Percentiles rank a stretch among this genome's conserved stretches.
Evolutionary conservation across 192 early-diverging fungal species (phyloP).

Genomic region (Phlyctochytrium bullatum): DNA sequence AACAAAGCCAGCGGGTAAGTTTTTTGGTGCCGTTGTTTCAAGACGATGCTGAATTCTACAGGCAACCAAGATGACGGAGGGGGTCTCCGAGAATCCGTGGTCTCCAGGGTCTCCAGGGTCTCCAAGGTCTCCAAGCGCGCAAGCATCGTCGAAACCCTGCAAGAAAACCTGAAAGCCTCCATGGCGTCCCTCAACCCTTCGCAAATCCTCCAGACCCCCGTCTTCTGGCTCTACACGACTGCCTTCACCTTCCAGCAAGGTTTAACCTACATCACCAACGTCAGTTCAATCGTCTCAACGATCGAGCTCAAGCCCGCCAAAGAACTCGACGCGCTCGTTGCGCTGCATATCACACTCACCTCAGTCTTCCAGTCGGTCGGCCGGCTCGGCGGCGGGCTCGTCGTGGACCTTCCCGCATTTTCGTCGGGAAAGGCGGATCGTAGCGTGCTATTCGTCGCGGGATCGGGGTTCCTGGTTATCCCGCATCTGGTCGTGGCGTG

Average conservation of each 20-base stretch:
- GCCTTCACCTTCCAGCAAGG: constrained; percentile 26
- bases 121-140: no score
- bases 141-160: no score
- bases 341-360: constrained; percentile 29
- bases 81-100: no score
- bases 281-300: constrained; percentile 20
- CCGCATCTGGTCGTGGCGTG: constrained; percentile 2
- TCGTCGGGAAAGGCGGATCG: constrained; percentile 16
- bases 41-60: no score
- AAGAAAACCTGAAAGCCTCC: no score
- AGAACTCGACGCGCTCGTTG: not conserved
- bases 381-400: constrained; percentile 11
- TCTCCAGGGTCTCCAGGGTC: no score
- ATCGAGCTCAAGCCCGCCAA: not conserved
- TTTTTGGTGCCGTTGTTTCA: no score
- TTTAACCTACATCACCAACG: constrained; percentile 31
- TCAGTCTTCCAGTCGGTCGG: constrained; percentile 26
- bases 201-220: constrained; percentile 29
- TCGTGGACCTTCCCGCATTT: constrained; percentile 13
- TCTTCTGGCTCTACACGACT: constrained; percentile 33
- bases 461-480: constrained; percentile 6
- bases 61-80: no score
- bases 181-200: not conserved
- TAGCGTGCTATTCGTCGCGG: constrained; percentile 20
- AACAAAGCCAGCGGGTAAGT: no score